These are phyloP conservation scores for Coprinopsis sp. DNA, from an alignment of 768 basidiomycete species.

Conservation along the genomic window DNA sequence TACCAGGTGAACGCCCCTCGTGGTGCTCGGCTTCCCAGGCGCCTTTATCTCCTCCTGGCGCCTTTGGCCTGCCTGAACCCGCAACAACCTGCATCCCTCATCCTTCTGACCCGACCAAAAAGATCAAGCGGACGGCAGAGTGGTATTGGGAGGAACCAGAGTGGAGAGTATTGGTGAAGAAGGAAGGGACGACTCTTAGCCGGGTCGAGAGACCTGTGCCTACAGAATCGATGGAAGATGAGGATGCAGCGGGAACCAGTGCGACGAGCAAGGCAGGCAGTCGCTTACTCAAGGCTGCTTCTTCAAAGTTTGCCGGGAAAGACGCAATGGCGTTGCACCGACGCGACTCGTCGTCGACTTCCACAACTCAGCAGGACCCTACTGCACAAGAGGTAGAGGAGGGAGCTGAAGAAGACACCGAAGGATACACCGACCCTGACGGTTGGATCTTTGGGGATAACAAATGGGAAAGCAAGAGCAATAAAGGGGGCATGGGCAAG, in stretches of 20 bases:
- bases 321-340: conserved; percentile 20
- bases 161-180: conserved; percentile 74
- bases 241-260: conserved; percentile 26
- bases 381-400: conserved; percentile 32
- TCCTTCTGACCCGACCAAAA: conserved; percentile 39
- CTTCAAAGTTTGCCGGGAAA: conserved; percentile 36
- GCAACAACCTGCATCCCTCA: conserved; percentile 53
- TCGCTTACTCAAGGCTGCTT: conserved; percentile 51
- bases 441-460: conserved; percentile 96
- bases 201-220: conserved; percentile 50
- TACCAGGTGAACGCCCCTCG: conserved; percentile 85
- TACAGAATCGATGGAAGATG: conserved; percentile 33
- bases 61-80: conserved; percentile 62
- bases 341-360: conserved; percentile 1
- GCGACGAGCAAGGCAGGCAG: conserved; percentile 19
- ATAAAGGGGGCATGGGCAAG: conserved; percentile 84
- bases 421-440: conserved; percentile 69
- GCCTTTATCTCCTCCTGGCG: conserved; percentile 65
- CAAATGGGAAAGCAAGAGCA: conserved; percentile 81
- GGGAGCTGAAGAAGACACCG: conserved; percentile 26
- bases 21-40: conserved; percentile 65
- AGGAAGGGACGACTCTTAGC: conserved; percentile 42
- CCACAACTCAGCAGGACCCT: conserved; percentile 6
- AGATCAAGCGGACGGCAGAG: conserved; percentile 66
- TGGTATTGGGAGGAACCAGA: conserved; percentile 93